Conservation (phyloP, 768 basidiomycete genomes). For the Auricularia cornea region DNA sequence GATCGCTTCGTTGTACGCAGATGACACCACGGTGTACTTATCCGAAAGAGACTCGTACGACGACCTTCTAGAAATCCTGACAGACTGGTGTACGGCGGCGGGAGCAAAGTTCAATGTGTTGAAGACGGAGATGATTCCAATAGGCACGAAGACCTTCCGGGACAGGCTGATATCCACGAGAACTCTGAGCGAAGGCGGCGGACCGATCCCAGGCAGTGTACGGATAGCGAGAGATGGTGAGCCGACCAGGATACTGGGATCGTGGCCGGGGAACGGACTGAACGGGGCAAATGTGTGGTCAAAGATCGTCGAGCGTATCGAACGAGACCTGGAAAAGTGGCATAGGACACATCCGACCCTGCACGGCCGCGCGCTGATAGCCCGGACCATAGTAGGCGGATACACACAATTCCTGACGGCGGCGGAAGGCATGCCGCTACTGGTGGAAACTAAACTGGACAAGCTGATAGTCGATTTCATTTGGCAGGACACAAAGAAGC, state of each 20-base stretch:
- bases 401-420: constrained; percentile 14
- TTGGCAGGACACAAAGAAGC: constrained; percentile 11
- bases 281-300: constrained; percentile 19
- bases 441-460: constrained; percentile 13
- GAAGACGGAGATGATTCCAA: constrained; percentile 33
- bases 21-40: constrained; percentile 34
- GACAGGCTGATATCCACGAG: constrained; percentile 2
- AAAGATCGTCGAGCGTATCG: constrained; percentile 20
- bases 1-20: constrained; percentile 24
- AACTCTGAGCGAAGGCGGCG: not conserved
- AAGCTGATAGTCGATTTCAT: constrained; percentile 21
- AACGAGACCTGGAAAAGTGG: constrained; percentile 17
- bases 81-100: constrained; percentile 33
- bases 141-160: constrained; percentile 20
- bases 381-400: constrained; percentile 11
- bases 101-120: constrained; percentile 33
- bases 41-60: constrained; percentile 19
- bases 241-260: constrained; percentile 24
- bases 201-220: constrained; percentile 12
- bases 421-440: constrained; percentile 19
- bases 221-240: constrained; percentile 23
- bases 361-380: constrained; percentile 16
- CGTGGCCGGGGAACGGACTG: constrained; percentile 22
- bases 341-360: constrained; percentile 20
- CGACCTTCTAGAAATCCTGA: constrained; percentile 20